Conservation (phyloP, 345 rosid genomes). For the Hypericum androsaemum region DNA sequence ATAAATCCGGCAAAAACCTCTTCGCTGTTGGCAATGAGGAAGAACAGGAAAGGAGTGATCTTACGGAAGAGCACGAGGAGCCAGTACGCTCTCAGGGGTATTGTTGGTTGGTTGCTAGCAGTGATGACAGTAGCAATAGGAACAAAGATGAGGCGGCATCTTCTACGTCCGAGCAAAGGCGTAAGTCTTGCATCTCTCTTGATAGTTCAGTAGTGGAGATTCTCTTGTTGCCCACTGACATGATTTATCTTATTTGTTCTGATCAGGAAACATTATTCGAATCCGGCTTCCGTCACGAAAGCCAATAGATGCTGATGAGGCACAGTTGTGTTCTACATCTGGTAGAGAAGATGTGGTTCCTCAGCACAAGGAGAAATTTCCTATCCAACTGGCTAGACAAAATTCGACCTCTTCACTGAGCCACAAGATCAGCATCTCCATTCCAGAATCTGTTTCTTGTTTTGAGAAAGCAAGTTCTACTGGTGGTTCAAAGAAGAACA, state of each 20-base stretch:
- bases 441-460: neutral
- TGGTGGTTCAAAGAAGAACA: neutral
- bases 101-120: constrained; percentile 34
- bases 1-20: neutral
- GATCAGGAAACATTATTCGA: constrained; percentile 33
- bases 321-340: constrained; percentile 14
- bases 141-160: neutral
- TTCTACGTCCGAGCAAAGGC: too few species aligned
- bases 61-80: constrained; percentile 51
- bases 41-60: constrained; percentile 43
- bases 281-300: constrained; percentile 36
- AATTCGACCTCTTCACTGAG: neutral
- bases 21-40: constrained; percentile 13
- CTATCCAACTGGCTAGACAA: neutral
- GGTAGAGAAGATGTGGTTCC: constrained; percentile 5
- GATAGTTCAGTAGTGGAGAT: constrained; percentile 20
- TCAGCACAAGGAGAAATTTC: neutral
- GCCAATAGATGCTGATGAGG: constrained; percentile 7
- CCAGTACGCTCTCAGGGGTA: constrained; percentile 23
- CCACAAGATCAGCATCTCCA: neutral
- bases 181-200: too few species aligned
- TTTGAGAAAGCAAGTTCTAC: neutral
- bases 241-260: neutral
- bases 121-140: constrained; percentile 25
- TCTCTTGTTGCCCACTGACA: neutral